These are phyloP conservation scores for Globisporangium cederbergense DNA, from an alignment of 352 stramenopile species.

Conservation along the genomic window DNA sequence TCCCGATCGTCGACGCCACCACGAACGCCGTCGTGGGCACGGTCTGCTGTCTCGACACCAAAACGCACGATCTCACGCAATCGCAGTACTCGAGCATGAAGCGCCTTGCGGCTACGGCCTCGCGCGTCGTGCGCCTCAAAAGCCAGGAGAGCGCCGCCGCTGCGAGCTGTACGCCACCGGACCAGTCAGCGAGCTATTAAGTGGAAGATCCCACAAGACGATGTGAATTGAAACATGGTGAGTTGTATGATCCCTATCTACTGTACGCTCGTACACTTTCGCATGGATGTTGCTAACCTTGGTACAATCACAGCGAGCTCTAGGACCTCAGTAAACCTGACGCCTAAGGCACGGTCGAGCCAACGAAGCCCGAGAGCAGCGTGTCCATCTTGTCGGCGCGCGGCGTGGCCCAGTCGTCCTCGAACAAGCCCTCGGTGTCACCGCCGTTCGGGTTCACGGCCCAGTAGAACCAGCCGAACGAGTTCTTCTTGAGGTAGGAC, in stretches of 20 bases:
- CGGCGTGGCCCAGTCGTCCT: not conserved
- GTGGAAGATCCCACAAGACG: not conserved
- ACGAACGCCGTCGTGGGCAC: conserved; percentile 22
- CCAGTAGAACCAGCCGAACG: not conserved
- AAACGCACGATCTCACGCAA: conserved; percentile 24
- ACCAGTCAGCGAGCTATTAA: not conserved
- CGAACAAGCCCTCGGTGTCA: not conserved
- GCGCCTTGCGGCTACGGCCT: conserved; percentile 42
- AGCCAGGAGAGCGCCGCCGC: not conserved
- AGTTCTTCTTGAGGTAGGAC: not conserved
- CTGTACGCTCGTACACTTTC: too few relatives aligned
- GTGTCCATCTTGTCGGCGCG: conserved; percentile 4
- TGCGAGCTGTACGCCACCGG: not conserved
- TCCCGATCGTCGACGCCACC: conserved; percentile 22
- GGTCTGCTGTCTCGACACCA: conserved; percentile 43
- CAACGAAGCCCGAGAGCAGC: not conserved
- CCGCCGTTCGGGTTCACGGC: not conserved
- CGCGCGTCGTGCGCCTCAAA: conserved; percentile 27
- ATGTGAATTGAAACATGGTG: too few relatives aligned
- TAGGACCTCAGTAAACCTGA: too few relatives aligned
- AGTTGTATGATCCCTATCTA: too few relatives aligned
- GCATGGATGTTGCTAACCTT: too few relatives aligned
- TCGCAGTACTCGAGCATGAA: conserved; percentile 25
- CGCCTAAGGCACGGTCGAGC: not conserved
- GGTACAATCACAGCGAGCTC: too few relatives aligned